Evolutionary conservation across 140 eudicot species (phyloP).

Genomic region (Anethum foeniculum): DNA sequence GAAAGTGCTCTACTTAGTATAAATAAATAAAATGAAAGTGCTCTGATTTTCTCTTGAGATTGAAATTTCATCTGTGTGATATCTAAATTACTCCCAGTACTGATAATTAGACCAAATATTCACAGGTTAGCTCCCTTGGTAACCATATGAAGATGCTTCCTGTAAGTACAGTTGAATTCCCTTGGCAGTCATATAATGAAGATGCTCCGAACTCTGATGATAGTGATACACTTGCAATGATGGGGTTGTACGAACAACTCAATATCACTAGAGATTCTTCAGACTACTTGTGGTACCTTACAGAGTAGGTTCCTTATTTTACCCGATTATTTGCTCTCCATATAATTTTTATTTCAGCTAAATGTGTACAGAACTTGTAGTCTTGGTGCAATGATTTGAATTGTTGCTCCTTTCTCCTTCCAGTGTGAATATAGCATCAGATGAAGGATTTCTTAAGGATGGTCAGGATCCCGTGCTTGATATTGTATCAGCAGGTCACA

Average conservation of each 20-base stretch:
- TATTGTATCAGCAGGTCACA: conserved; percentile 88
- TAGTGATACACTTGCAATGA: conserved; percentile 42
- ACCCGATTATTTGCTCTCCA: background rate
- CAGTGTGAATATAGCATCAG: conserved; percentile 54
- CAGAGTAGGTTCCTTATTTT: conserved; percentile 47
- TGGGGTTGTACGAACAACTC: conserved; percentile 73
- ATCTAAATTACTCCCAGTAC: background rate
- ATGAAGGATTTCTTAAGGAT: conserved; percentile 51
- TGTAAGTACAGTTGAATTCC: conserved; percentile 24
- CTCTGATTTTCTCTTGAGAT: background rate
- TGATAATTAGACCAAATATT: background rate
- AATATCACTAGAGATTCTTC: conserved; percentile 76
- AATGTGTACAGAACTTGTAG: background rate
- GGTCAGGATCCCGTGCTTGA: conserved; percentile 60
- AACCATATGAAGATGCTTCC: conserved; percentile 52
- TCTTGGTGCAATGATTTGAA: background rate
- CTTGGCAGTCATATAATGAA: conserved; percentile 83
- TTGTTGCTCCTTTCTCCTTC: conserved; percentile 4
- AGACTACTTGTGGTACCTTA: conserved; percentile 88
- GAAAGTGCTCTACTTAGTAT: background rate
- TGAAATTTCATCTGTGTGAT: background rate
- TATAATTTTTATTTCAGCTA: background rate
- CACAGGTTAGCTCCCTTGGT: conserved; percentile 43
- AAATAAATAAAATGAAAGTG: too few relatives aligned
- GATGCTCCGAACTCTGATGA: conserved; percentile 74